Evolutionary conservation across 1,284 basidiomycete genomes (phyloP).

Genomic region (Malassezia pachydermatis): DNA sequence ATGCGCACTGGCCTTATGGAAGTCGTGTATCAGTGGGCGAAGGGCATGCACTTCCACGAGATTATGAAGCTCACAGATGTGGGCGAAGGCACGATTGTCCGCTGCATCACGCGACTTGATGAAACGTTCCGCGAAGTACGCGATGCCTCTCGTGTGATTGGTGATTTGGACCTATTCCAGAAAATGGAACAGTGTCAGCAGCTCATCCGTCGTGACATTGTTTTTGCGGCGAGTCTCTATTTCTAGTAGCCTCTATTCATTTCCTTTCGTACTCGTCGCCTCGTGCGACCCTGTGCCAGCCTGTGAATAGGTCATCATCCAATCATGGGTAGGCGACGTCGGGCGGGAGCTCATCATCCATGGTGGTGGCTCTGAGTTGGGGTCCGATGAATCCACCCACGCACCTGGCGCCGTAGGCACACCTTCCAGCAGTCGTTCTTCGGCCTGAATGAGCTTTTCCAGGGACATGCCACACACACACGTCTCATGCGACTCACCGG

Average conservation of each 20-base stretch:
- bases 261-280: not conserved
- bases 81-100: slow-evolving; percentile 90
- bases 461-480: slow-evolving; percentile 43
- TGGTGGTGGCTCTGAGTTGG: slow-evolving; percentile 26
- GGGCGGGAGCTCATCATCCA: slow-evolving; percentile 40
- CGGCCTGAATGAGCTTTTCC: slow-evolving; percentile 36
- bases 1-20: slow-evolving; percentile 63
- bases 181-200: slow-evolving; percentile 95
- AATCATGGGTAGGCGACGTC: slow-evolving; percentile 23
- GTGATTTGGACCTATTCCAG: slow-evolving; percentile 84
- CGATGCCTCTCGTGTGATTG: slow-evolving; percentile 93
- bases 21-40: slow-evolving; percentile 97
- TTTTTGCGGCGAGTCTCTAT: slow-evolving; percentile 43
- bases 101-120: slow-evolving; percentile 87
- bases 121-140: slow-evolving; percentile 94
- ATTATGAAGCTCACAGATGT: slow-evolving; percentile 88
- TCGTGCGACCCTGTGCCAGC: not conserved
- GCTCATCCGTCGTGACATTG: slow-evolving; percentile 56
- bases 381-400: slow-evolving; percentile 27
- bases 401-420: slow-evolving; percentile 42
- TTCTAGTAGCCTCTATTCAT: slow-evolving; percentile 21
- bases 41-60: slow-evolving; percentile 92
- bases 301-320: slow-evolving; percentile 3
- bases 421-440: slow-evolving; percentile 37
- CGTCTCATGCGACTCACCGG: slow-evolving; percentile 32